Evolutionary conservation across 768 basidiomycete genomes (phyloP), one percentile per base, ranked within the genome.

Genomic region (Auricularia sp.): DNA sequence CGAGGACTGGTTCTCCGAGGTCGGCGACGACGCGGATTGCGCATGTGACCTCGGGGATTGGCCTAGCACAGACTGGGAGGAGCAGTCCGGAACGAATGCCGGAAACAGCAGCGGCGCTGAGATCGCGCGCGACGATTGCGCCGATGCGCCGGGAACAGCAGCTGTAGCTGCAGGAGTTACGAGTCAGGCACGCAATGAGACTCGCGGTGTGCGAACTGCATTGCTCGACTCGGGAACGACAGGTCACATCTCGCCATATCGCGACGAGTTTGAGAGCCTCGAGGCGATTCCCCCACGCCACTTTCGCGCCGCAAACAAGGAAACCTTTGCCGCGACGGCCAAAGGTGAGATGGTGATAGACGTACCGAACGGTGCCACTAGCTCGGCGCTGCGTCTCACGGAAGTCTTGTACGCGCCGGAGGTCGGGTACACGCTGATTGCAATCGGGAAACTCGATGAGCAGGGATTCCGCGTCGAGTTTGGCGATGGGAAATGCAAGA

Each of bases 381-480:
- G 62, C 47, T 68, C 68, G 4, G 66, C 71, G 16, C 62, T 77
- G 2, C 62, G 64, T 5, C 69, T 79, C 18, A 73, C 67, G 2
- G 68, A 77, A 54, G 76, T 78, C 21, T 67, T 78, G 4, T 77
- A 78, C 63, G 72, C 76, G 7, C 77, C 74, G 0, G 73, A 76
- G 29, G 71, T 77, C 5, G 72, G 75, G 2, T 77, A 76, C 64
- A 79, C 75, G 11, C 71, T 79, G 1, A 66, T 77, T 7, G 77
- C 76, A 1, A 68, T 78, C 63, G 75, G 77, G 5, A 42, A 66
- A 36, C 72, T 80, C 8, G 76, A 79, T 61, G 71, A 79, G 0
- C 51, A 53, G 5, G 76, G 77, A 0, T 74, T 72, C 56, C 36
- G n/a, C n/a, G 60, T 68, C 16, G 70, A 69, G 2, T 77, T 77